A percentile compares a stretch with the other conserved stretches of the same genome.
Conservation (phyloP, 2,329 filamentous ascomycete genomes). For the Colletotrichum endophyticum region DNA sequence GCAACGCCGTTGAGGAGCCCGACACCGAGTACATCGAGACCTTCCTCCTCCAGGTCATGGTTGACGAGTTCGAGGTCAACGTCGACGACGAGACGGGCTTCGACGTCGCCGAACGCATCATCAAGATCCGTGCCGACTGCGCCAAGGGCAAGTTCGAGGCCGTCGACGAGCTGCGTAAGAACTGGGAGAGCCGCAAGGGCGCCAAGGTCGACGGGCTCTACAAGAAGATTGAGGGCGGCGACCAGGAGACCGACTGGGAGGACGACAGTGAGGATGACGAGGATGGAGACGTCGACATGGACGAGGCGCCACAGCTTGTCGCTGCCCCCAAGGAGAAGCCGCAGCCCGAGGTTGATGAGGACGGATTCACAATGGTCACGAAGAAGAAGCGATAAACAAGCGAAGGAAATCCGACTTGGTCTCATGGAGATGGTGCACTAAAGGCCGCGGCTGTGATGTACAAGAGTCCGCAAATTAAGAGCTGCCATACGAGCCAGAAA, state of each 20-base stretch:
- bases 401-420: neutral
- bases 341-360: constrained; percentile 77
- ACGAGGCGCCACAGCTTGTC: constrained; percentile 69
- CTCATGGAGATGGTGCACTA: constrained; percentile 7
- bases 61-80: constrained; percentile 93
- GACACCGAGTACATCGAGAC: constrained; percentile 83
- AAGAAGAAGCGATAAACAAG: constrained; percentile 65
- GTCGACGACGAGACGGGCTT: constrained; percentile 88
- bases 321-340: constrained; percentile 64
- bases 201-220: constrained; percentile 60
- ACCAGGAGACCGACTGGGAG: constrained; percentile 67
- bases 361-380: constrained; percentile 80
- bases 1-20: constrained; percentile 49
- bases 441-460: constrained; percentile 70
- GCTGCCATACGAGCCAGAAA: constrained; percentile 10
- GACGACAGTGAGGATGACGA: constrained; percentile 62
- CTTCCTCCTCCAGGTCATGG: constrained; percentile 86
- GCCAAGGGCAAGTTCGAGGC: constrained; percentile 68
- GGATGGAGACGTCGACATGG: constrained; percentile 68
- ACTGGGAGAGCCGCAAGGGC: constrained; percentile 67
- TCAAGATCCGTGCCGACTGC: constrained; percentile 70
- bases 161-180: constrained; percentile 66
- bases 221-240: constrained; percentile 58
- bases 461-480: constrained; percentile 75
- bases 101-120: constrained; percentile 74